Percentiles rank a stretch among this genome's conserved stretches.
Evolutionary conservation across 805 yeast genomes (phyloP).

Genomic region (Barnettozyma pratensis): DNA sequence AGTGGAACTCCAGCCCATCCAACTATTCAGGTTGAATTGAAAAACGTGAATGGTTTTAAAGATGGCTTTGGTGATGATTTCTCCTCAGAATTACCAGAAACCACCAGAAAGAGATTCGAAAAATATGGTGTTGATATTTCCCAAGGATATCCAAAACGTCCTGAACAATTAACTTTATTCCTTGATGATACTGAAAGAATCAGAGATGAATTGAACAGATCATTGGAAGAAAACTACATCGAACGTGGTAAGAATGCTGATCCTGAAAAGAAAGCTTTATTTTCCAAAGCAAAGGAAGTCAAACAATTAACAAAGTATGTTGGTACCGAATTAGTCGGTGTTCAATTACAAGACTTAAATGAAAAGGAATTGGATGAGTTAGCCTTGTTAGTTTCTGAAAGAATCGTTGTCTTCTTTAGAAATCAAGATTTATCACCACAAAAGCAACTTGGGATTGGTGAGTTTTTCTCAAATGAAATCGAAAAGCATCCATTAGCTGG

Average conservation of each 20-base stretch:
- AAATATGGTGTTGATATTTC: conserved; percentile 33
- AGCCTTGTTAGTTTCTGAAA: conserved; percentile 42
- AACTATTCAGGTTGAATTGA: conserved; percentile 6
- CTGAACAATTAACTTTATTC: conserved; percentile 32
- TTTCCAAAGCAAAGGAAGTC: conserved; percentile 38
- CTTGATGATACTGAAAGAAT: conserved; percentile 36
- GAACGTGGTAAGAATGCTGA: conserved; percentile 36
- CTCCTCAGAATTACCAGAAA: conserved; percentile 21
- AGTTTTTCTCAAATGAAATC: conserved; percentile 28
- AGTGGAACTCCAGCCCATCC: not conserved
- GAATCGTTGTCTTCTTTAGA: conserved; percentile 45
- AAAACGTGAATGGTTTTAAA: conserved; percentile 8
- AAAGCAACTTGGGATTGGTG: conserved; percentile 14
- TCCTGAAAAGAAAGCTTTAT: conserved; percentile 36
- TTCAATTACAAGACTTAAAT: conserved; percentile 37
- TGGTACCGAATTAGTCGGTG: conserved; percentile 46
- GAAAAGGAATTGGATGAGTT: conserved; percentile 43
- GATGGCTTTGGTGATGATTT: conserved; percentile 13
- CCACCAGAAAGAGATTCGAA: conserved; percentile 27
- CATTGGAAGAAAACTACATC: conserved; percentile 28
- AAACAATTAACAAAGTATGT: conserved; percentile 38
- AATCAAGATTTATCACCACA: conserved; percentile 17
- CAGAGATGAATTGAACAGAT: conserved; percentile 23
- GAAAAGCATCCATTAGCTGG: conserved; percentile 37
- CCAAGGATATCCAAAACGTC: conserved; percentile 36